Evolutionary conservation across 192 early-diverging fungal species (phyloP), one percentile per base, ranked within the genome.

Genomic region (Mortierella antarctica): DNA sequence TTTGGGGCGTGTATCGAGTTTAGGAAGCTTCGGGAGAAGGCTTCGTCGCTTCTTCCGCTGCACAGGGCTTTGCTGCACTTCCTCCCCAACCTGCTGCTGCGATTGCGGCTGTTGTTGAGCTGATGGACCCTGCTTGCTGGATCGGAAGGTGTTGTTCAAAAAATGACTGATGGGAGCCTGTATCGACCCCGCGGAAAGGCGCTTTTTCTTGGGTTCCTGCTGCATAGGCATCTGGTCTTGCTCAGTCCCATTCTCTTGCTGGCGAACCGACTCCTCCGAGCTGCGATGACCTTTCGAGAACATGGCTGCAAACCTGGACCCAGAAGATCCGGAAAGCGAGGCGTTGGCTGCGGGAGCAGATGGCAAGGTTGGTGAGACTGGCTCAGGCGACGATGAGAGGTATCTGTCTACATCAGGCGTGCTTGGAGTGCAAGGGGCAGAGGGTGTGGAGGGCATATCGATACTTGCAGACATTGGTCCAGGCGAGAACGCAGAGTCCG

Each of bases 1-100:
- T 20, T n/a, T 59, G 52, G 66, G 77, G 12, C 60, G 63, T 5
- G 70, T 80, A 17, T 80, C 70, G 39, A 80, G 69, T 11, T 39
- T 49, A 8, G 77, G 70, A 6, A 72, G 55, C 18, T 80, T 80
- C 48, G 65, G 54, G 17, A 80, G 54, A 0, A 80, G 42, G 17
- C 64, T 31, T 11, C 40, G 56, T 45, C 65, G 49, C 47, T 68
- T 80, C 46, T 47, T 63, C 17, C 57, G 75, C 49, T 66, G 61
- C n/a, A 41, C 55, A 10, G 39, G 7, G 41, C 70, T 42, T 8
- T 70, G 40, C 6, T 55, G 46, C 47, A 70, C 46, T 45, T 63
- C 57, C 23, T 63, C 58, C 42, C 62, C 65, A 44, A 49, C 31
- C 17, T 23, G 8, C 17, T 65, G 52, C 57, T 67, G 65, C n/a